Conservation (phyloP, 2,329 filamentous ascomycete species). For the Colletotrichum tabaci region DNA sequence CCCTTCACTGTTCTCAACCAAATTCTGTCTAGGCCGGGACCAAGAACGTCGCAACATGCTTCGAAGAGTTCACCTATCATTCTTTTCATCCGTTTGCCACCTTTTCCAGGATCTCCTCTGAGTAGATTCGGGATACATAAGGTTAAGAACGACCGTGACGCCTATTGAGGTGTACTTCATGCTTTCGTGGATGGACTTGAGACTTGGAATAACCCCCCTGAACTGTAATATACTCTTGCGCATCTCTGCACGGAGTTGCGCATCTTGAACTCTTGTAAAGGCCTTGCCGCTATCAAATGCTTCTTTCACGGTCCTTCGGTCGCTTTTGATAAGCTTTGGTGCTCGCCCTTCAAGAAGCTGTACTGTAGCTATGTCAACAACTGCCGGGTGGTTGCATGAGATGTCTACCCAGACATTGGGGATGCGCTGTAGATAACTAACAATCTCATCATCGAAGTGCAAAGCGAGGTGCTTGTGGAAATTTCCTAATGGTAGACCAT, state of each 20-base stretch:
- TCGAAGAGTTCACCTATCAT: not conserved
- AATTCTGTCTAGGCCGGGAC: constrained; percentile 3
- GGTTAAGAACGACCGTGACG: not conserved
- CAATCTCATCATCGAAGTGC: constrained; percentile 4
- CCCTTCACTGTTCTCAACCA: constrained; percentile 10
- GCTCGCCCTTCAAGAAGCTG: constrained; percentile 4
- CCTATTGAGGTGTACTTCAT: constrained; percentile 8
- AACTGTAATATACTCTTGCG: not conserved
- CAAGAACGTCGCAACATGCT: not conserved
- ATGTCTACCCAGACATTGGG: not conserved
- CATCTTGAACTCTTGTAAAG: not conserved
- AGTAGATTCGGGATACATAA: not conserved
- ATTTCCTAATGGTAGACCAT: constrained; percentile 7
- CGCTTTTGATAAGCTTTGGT: not conserved
- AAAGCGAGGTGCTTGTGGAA: constrained; percentile 18
- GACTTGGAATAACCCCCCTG: constrained; percentile 5
- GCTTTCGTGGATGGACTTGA: constrained; percentile 10
- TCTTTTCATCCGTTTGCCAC: not conserved
- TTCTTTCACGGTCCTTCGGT: not conserved
- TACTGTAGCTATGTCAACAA: constrained; percentile 2
- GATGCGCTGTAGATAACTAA: constrained; percentile 1
- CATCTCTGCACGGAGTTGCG: not conserved
- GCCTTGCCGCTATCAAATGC: not conserved
- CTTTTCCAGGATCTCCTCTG: constrained; percentile 7
- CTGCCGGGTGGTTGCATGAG: not conserved